Evolutionary conservation across 176 grass and related monocot genomes (phyloP), one percentile per base, ranked within the genome.

Genomic region (Aegilops umbellulata): DNA sequence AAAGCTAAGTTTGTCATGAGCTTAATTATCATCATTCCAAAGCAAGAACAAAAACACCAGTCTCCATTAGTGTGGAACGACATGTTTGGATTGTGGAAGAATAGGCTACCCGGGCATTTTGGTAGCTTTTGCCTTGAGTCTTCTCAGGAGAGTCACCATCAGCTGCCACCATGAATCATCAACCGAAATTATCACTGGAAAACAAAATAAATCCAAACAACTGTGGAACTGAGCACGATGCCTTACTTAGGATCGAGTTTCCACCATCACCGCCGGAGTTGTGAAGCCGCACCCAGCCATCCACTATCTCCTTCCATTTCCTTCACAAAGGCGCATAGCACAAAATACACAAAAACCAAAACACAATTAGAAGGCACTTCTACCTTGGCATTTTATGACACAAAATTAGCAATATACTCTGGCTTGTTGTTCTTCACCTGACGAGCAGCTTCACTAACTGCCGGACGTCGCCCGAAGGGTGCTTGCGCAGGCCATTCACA

Each of bases 231-330:
- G 65, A 77, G 78, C 60, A 86, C 44, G 77, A 44, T 58, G 26
- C 13, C 80, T 5, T 92, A 98, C 93, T 86, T 80, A 91, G 83
- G 72, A 93, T 88, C 2, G 78, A 90, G 83, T 80, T 22, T 79
- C 83, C 53, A 10, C 68, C 85, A 6, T 92, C 92, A 49, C 89
- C 69, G 1, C 63, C 51, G 29, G 91, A 89, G 75, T 87, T 95
- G 83, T 79, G 83, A 51, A 80, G 90, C 77, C 89, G 86, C 89
- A 92, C 86, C 89, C 89, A 94, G 26, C 88, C 87, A 7, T 93
- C 89, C 26, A 95, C 86, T 20, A 92, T 82, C 55, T 92, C 82
- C 78, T 98, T 98, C 95, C 95, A 98, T 82, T 95, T 98, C 74
- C 95, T 98, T 68, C 26, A 78, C 7, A 27, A 17, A 13, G 13